Evolutionary conservation across 306 rosid genomes (phyloP).

Genomic region (Prunus mira): DNA sequence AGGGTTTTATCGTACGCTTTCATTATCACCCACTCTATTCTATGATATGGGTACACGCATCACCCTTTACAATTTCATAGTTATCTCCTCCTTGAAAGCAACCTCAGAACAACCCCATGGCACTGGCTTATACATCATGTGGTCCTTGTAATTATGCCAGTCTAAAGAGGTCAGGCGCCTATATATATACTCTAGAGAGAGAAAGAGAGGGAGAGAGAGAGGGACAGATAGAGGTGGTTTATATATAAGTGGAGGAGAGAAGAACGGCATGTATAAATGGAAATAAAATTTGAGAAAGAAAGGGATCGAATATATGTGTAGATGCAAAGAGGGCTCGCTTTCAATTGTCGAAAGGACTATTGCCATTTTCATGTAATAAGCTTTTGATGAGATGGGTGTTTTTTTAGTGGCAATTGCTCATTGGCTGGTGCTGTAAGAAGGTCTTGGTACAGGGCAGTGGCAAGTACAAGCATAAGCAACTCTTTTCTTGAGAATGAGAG

Average conservation of each 20-base stretch:
- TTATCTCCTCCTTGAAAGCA: conserved; percentile 81
- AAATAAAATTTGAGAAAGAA: conserved; percentile 32
- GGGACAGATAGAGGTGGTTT: conserved; percentile 12
- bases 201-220: conserved; percentile 17
- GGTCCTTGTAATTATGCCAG: conserved; percentile 74
- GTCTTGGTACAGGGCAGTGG: conserved; percentile 33
- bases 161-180: conserved; percentile 47
- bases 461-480: conserved; percentile 51
- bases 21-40: conserved; percentile 34
- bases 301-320: neutral
- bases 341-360: conserved; percentile 47
- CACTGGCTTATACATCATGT: conserved; percentile 42
- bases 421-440: conserved; percentile 50
- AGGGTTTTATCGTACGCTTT: conserved; percentile 32
- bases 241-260: conserved; percentile 34
- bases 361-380: conserved; percentile 37
- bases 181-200: conserved; percentile 10
- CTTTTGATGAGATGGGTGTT: conserved; percentile 8
- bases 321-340: conserved; percentile 27
- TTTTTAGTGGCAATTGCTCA: conserved; percentile 39
- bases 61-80: conserved; percentile 49
- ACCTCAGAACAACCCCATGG: conserved; percentile 52
- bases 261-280: conserved; percentile 82
- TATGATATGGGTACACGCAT: conserved; percentile 30
- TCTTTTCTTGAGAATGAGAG: conserved; percentile 18